phyloP scores from a whole-genome alignment of 805 yeast species.

The Debaryomyces tyrocola region DNA sequence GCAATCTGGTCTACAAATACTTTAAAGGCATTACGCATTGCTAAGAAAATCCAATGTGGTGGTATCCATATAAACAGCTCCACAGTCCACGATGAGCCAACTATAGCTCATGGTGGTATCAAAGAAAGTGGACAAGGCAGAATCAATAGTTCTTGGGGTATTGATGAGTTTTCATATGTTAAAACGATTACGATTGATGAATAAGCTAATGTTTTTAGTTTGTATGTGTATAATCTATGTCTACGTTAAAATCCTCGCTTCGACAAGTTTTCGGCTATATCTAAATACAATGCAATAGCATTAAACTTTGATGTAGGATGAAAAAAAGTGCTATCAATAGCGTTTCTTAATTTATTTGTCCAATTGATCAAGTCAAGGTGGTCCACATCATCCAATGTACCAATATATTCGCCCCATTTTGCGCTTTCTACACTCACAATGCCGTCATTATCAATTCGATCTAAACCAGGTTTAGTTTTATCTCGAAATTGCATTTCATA shows the following conservation, averaged over 20 bases:
- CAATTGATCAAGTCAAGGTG: conserved; percentile 87
- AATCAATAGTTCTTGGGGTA: conserved; percentile 43
- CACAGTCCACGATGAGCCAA: conserved; percentile 34
- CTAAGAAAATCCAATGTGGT: conserved; percentile 37
- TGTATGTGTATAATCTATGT: neutral
- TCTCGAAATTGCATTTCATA: conserved; percentile 2
- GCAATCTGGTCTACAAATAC: conserved; percentile 42
- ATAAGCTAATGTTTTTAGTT: conserved; percentile 1
- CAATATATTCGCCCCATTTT: conserved; percentile 81
- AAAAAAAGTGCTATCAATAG: conserved; percentile 29
- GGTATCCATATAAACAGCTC: conserved; percentile 39
- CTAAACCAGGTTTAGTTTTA: conserved; percentile 2
- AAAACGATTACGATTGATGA: conserved; percentile 34
- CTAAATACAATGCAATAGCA: conserved; percentile 68
- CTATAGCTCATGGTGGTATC: conserved; percentile 48
- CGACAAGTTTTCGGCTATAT: conserved; percentile 64
- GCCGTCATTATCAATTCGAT: conserved; percentile 72
- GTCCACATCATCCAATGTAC: conserved; percentile 75
- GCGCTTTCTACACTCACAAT: conserved; percentile 77
- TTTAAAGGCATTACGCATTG: conserved; percentile 31
- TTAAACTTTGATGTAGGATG: conserved; percentile 48
- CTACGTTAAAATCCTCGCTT: conserved; percentile 49
- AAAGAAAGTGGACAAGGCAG: conserved; percentile 39
- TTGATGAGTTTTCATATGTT: conserved; percentile 37
- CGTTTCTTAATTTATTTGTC: conserved; percentile 54